A percentile compares a stretch with the other conserved stretches of the same genome.
Evolutionary conservation across 305 asterid genomes (phyloP).

Genomic region (Ajuga reptans): DNA sequence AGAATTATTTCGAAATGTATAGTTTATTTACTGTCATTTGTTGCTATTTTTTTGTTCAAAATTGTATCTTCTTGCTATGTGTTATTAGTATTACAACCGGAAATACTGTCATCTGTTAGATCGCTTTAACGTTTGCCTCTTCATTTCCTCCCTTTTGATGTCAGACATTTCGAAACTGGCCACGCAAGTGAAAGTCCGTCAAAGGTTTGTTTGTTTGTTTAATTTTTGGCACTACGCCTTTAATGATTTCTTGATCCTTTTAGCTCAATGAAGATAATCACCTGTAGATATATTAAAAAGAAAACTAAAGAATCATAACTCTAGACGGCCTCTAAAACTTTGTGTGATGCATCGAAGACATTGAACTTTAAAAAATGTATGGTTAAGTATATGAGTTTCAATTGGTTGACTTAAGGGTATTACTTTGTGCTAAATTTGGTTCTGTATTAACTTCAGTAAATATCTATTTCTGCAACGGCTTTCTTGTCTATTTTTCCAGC

Average conservation of each 20-base stretch:
- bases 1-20: no score
- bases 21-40: no score
- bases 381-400: background rate
- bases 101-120: background rate
- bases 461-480: background rate
- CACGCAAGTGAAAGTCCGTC: slow-evolving; percentile 74
- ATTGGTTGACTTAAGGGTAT: background rate
- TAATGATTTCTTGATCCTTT: background rate
- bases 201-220: slow-evolving; percentile 45
- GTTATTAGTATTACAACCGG: background rate
- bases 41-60: background rate
- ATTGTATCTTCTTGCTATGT: background rate
- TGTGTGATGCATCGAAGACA: background rate
- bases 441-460: background rate
- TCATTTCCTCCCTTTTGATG: background rate
- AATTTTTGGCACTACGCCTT: background rate
- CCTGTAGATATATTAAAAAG: background rate
- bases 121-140: slow-evolving; percentile 8
- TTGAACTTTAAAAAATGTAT: background rate
- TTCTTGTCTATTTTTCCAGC: background rate
- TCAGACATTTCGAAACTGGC: slow-evolving; percentile 85
- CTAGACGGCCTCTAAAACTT: background rate
- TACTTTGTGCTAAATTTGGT: background rate
- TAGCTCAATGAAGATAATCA: background rate
- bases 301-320: background rate